Base-by-base conservation (phyloP, 345 rosid genomes). In the Lepidium sativum region DNA sequence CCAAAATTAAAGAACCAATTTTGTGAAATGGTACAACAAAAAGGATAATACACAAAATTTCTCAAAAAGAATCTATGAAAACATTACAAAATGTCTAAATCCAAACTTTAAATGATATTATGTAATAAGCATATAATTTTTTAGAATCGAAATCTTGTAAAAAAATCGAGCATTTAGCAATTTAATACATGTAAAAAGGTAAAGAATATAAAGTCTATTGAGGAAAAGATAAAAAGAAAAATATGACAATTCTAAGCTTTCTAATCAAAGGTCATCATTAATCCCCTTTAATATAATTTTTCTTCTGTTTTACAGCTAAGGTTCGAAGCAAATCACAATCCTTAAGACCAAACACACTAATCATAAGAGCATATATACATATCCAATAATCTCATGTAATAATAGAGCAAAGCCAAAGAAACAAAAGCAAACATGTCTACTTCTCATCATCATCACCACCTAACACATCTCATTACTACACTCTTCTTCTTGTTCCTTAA, bases 271-370 rank as follows among this genome's bases (percentile, higher is more conserved):
- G 21, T 44, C 63, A 70, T 70, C 64, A 70, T 54, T 70, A 23
- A 44, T 34, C 47, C 2, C 14, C 21, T 63, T 37, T 63, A 44
- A 35, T 37, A 35, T 25, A 3, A 15, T 2, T 20, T 35, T 4
- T 33, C 12, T 60, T 48, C 56, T 67, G 50, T 68, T 65, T 62
- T 55, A 51, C 83, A 81, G 84, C 81, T 75, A 73, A 74, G 79
- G 81, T 80, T 80, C 59, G 65, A 63, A 77, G 77, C 65, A 71
- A 56, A 45, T 54, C 42, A 37, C 65, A 37, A 37, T 39, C 58
- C 51, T 39, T 42, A 31, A 18, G 64, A 42, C 51, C 69, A 54
- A 27, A 41, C 39, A 42, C 52, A 54, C 67, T 55, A 73, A 71
- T 35, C 72, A 27, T 18, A 37, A 39, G 39, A 39, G 59, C 70